These are phyloP conservation scores for Pseudogymnoascus sp. DNA, from an alignment of 2,329 filamentous ascomycete species.

Conservation along the genomic window DNA sequence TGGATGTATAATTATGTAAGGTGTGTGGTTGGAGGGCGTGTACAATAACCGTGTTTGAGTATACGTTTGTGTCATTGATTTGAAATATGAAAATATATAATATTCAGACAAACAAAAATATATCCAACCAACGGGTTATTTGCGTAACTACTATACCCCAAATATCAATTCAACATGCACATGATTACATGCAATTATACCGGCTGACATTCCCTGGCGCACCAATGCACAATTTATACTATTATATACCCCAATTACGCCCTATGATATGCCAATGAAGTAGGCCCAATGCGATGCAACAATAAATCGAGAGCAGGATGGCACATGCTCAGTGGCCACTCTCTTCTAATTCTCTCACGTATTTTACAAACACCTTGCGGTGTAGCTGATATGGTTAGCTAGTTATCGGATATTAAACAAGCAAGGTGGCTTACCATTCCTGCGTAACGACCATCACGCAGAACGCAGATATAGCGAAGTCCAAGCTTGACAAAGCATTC, in stretches of 20 bases:
- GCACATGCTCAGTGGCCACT: not conserved
- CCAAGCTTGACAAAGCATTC: constrained; percentile 95
- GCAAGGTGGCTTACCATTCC: constrained; percentile 59
- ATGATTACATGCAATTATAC: not conserved
- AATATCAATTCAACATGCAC: not conserved
- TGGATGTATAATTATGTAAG: not conserved
- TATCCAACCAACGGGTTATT: not conserved
- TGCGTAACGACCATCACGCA: constrained; percentile 74
- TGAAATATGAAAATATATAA: not conserved
- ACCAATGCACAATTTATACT: not conserved
- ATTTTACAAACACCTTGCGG: constrained; percentile 95
- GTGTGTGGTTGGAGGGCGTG: not conserved
- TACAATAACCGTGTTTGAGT: not conserved
- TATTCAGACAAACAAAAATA: not conserved
- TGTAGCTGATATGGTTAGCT: constrained; percentile 50
- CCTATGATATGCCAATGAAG: not conserved
- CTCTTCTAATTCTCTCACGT: constrained; percentile 75
- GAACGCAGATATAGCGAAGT: constrained; percentile 82
- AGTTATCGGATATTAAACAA: not conserved
- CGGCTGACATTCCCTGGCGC: not conserved
- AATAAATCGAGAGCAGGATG: not conserved
- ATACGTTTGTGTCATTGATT: not conserved
- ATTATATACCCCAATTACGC: not conserved
- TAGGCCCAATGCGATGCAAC: not conserved
- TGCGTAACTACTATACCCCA: too few relatives aligned